Conservation (phyloP, 768 basidiomycete species). For the Tricholoma bakamatsutake region DNA sequence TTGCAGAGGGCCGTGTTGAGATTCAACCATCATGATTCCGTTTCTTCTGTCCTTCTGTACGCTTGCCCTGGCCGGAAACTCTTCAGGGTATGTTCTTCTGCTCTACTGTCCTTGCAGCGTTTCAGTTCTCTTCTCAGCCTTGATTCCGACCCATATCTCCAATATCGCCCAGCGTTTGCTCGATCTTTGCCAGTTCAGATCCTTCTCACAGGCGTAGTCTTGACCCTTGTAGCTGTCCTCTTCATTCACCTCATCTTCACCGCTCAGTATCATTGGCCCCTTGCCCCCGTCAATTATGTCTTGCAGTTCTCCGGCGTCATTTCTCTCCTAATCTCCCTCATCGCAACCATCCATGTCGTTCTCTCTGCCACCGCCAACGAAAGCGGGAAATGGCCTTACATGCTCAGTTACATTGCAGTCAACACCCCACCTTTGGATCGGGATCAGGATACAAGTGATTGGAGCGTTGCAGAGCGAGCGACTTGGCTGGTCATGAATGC, state of each 20-base stretch:
- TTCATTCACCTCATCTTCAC: conserved; percentile 93
- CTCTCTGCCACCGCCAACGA: conserved; percentile 52
- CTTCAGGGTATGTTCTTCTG: conserved; percentile 6
- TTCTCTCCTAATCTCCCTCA: conserved; percentile 70
- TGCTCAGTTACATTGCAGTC: conserved; percentile 88
- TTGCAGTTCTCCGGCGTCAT: conserved; percentile 83
- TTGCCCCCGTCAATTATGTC: conserved; percentile 87
- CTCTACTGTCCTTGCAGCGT: neutral
- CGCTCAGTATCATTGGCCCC: conserved; percentile 91
- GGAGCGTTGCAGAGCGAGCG: conserved; percentile 60
- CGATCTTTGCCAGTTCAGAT: conserved; percentile 90
- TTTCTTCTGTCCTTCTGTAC: neutral
- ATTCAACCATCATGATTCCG: neutral
- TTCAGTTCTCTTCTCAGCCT: conserved; percentile 18
- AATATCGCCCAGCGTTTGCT: conserved; percentile 73
- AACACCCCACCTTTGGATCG: conserved; percentile 56
- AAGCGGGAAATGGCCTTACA: conserved; percentile 86
- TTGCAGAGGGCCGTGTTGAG: no score
- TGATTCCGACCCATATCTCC: conserved; percentile 64
- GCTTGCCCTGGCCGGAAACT: neutral
- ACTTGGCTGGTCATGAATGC: conserved; percentile 90
- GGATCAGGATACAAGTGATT: conserved; percentile 30
- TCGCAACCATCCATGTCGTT: conserved; percentile 74
- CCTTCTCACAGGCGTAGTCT: conserved; percentile 74
- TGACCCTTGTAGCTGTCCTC: conserved; percentile 81